Base-by-base conservation (phyloP, 345 rosid genomes). In the Bretschneidera sinensis region DNA sequence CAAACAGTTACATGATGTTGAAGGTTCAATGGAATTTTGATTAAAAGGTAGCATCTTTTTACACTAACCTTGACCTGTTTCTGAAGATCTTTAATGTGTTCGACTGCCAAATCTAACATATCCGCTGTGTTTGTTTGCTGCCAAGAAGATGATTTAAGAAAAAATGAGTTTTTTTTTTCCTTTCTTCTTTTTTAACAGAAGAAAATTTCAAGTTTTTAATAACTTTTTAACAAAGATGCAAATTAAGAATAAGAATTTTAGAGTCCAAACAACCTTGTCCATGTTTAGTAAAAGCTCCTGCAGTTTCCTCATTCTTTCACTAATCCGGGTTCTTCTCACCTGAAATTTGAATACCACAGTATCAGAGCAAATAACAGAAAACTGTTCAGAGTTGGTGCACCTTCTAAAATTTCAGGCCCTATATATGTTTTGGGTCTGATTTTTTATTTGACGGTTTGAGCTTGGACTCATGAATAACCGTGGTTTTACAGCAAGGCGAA, bases 121-220 rank as follows among this genome's bases (percentile, higher is more conserved):
- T 86, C 92, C 49, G 92, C 80, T 25, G 87, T 83, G 81, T 73
- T 86, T 22, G 85, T 76, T 78, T 86, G 87, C 92, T 86, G 81
- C 35, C 56, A 22, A 53, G 1, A 71, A 22, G 54, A 47, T 59
- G 61, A 34, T 23, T 7, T 19, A 4, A 20, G 13, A 54, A n/a
- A 33, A 62, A 47, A 45, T 22, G 13, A 66, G 1, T 21, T 20
- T 19, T 55, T 31, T 23, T 14, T 59, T n/a, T n/a, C n/a, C 20
- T 14, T 17, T 8, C 9, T 49, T 18, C 2, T 55, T 24, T 61
- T 19, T 52, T 43, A 21, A 57, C 21, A 48, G 5, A 71, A 22
- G 54, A 47, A 61, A 63, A 34, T 23, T n/a, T n/a, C 22, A n/a
- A n/a, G n/a, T 24, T 61, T 19, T 52, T 43, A 21, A 57, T 10